phyloP scores from a whole-genome alignment of 2,329 filamentous ascomycete species.

The Colletotrichum trifolii region DNA sequence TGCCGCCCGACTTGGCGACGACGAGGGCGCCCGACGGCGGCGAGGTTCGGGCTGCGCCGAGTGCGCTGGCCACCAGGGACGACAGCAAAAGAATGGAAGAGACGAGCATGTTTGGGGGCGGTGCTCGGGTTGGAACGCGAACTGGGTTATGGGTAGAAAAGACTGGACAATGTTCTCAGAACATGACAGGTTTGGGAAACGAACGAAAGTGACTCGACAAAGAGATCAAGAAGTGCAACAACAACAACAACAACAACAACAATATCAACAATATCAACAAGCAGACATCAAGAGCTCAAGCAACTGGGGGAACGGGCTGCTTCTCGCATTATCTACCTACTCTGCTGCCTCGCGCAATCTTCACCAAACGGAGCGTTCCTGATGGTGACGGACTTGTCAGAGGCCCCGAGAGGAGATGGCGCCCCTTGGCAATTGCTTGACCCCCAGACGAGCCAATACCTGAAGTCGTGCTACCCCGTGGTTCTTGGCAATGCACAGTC shows the following conservation, averaged over 20 bases:
- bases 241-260: neutral
- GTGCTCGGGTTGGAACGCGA: slow-evolving; percentile 1
- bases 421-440: slow-evolving; percentile 6
- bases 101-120: slow-evolving; percentile 8
- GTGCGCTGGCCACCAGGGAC: slow-evolving; percentile 31
- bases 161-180: slow-evolving; percentile 17
- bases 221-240: slow-evolving; percentile 15
- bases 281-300: neutral
- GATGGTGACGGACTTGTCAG: neutral
- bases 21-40: slow-evolving; percentile 46
- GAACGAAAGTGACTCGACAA: slow-evolving; percentile 22
- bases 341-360: neutral
- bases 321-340: slow-evolving; percentile 8
- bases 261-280: neutral
- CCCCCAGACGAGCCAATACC: slow-evolving; percentile 3
- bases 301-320: neutral
- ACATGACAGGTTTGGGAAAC: slow-evolving; percentile 21
- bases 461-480: neutral
- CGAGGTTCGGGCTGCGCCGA: slow-evolving; percentile 42
- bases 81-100: slow-evolving; percentile 34
- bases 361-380: neutral
- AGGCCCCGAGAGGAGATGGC: neutral
- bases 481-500: slow-evolving; percentile 13
- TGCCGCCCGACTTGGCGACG: slow-evolving; percentile 43
- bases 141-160: slow-evolving; percentile 5